phyloP scores from a whole-genome alignment of 345 rosid species.

The Euphorbia tirucalli region DNA sequence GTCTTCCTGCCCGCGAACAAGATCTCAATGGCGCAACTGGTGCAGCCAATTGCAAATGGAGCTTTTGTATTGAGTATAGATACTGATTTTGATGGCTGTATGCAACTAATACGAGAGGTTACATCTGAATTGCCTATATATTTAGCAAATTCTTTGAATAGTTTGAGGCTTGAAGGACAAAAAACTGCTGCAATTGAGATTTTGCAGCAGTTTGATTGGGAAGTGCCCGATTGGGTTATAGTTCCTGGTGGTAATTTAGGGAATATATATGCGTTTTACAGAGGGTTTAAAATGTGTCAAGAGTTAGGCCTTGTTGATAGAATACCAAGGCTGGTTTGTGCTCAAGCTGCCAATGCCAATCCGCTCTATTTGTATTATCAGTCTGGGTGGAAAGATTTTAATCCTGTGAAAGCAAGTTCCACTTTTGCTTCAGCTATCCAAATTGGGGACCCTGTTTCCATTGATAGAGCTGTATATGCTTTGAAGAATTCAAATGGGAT shows the following conservation, averaged over 20 bases:
- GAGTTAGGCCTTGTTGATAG: slow-evolving; percentile 80
- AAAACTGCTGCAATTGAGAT: slow-evolving; percentile 91
- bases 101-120: slow-evolving; percentile 80
- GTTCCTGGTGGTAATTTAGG: slow-evolving; percentile 92
- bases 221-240: slow-evolving; percentile 95
- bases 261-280: slow-evolving; percentile 84
- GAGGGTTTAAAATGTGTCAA: slow-evolving; percentile 85
- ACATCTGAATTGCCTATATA: slow-evolving; percentile 80
- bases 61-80: slow-evolving; percentile 88
- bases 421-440: slow-evolving; percentile 95
- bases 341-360: slow-evolving; percentile 91
- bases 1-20: slow-evolving; percentile 82
- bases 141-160: slow-evolving; percentile 79
- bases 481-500: slow-evolving; percentile 69
- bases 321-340: slow-evolving; percentile 80
- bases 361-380: slow-evolving; percentile 79
- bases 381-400: slow-evolving; percentile 74
- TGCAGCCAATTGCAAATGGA: slow-evolving; percentile 89
- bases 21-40: slow-evolving; percentile 91
- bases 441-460: slow-evolving; percentile 91
- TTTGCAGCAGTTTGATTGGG: slow-evolving; percentile 91
- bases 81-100: slow-evolving; percentile 90
- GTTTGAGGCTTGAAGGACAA: slow-evolving; percentile 88
- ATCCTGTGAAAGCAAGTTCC: slow-evolving; percentile 59
- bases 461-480: slow-evolving; percentile 84